Evolutionary conservation across 2,329 filamentous ascomycete genomes (phyloP).

Genomic region (Tolypocladium inflatum): DNA sequence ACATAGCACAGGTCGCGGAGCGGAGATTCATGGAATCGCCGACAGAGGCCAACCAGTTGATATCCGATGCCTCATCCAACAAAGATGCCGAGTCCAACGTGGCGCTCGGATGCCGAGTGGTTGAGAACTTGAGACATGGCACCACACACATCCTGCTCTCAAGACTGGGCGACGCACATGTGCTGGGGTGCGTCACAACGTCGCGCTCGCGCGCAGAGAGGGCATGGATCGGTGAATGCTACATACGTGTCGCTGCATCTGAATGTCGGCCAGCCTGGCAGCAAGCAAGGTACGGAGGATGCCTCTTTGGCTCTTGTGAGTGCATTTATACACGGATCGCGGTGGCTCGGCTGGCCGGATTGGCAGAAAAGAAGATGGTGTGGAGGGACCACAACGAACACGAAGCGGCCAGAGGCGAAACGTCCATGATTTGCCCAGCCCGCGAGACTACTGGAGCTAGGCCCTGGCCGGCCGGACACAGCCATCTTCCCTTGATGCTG

Average conservation of each 20-base stretch:
- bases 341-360: conserved; percentile 6
- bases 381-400: conserved; percentile 20
- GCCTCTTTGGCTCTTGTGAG: neutral
- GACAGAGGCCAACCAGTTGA: neutral
- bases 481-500: neutral
- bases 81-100: neutral
- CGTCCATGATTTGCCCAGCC: neutral
- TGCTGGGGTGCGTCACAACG: neutral
- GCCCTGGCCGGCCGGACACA: neutral
- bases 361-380: conserved; percentile 13
- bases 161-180: neutral
- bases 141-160: neutral
- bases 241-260: neutral
- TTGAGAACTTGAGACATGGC: neutral
- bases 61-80: neutral
- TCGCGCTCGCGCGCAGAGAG: neutral
- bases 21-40: neutral
- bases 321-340: neutral
- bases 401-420: conserved; percentile 11
- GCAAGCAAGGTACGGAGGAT: neutral
- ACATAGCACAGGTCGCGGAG: neutral
- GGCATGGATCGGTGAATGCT: neutral
- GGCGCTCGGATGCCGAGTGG: neutral
- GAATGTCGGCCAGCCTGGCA: neutral
- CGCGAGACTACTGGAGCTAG: neutral